Evolutionary conservation across 192 early-diverging fungal species (phyloP).

Genomic region (Podila horticola): DNA sequence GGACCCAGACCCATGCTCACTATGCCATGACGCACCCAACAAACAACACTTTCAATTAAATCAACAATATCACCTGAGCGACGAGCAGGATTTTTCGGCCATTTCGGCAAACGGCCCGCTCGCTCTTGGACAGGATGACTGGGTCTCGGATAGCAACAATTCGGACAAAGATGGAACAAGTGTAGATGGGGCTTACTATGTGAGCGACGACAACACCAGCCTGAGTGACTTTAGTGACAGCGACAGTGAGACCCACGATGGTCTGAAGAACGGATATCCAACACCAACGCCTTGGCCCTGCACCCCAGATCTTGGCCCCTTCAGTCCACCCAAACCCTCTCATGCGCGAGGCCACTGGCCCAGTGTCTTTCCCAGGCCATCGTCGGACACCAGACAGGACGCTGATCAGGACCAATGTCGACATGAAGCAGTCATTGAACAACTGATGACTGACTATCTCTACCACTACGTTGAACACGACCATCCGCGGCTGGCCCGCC

Average conservation of each 20-base stretch:
- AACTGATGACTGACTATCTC: slow-evolving; percentile 34
- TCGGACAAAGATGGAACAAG: background rate
- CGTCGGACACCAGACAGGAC: background rate
- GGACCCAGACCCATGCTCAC: background rate
- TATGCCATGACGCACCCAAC: background rate
- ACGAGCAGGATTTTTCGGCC: background rate
- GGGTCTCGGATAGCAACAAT: slow-evolving; percentile 1
- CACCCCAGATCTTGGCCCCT: slow-evolving; percentile 23
- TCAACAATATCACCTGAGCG: background rate
- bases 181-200: too few species aligned
- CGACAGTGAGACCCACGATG: background rate
- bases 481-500: slow-evolving; percentile 16
- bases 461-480: slow-evolving; percentile 30
- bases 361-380: background rate
- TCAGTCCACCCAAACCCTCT: background rate
- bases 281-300: background rate
- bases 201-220: too few species aligned
- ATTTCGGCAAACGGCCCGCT: background rate
- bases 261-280: background rate
- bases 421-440: background rate
- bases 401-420: background rate
- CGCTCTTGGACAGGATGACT: background rate
- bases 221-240: too few species aligned
- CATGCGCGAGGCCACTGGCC: background rate
- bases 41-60: background rate